Base-by-base conservation (phyloP, 2,329 filamentous ascomycete genomes). In the Hypoxylon sp. region DNA sequence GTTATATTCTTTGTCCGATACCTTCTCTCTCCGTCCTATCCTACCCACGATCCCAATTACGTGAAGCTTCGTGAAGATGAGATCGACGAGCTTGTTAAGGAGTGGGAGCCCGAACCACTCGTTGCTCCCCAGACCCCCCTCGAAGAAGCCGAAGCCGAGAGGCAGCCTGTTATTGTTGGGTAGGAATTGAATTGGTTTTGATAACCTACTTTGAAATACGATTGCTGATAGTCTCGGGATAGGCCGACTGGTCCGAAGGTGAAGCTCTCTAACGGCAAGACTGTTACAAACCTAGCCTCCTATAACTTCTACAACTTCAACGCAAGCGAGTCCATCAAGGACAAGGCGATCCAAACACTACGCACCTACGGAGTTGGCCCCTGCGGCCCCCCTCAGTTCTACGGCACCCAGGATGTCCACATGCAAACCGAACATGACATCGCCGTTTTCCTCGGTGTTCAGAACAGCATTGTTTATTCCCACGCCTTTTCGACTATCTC, bases 241-340 rank as follows among this genome's bases (percentile, higher is more conserved):
- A 97, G 94, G 55, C 92, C 95, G 4, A 95, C 94, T 0, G 95
- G 94, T 8, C 95, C 96, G 51, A 97, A 96, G 80, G 91, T 92
- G 55, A 98, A 96, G 80, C 88, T 99, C 61, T 86, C 90, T 53
- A 97, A 91, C 80, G 96, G 96, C 75, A 92, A 93, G 73, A 97
- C 92, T 17, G 96, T 98, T 25, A 94, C 89, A 64, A 99, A 99
- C 79, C 90, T 99, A 71, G 95, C 94, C 40, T 97, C 93, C 1
- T 96, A 94, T 83, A 99, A 99, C 81, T 97, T 96, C 81, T 98
- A 97, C 85, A 98, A 99, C 83, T 94, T 99, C 81, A 93, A 97
- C 72, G 89, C 90, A 59, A 98, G 97, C 79, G 95, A 98, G 69
- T 88, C 91, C 37, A 90, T 99, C 76, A 97, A 97, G 78, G 94